Base-by-base conservation (phyloP, 2,329 filamentous ascomycete genomes). In the Aureobasidium sp. region DNA sequence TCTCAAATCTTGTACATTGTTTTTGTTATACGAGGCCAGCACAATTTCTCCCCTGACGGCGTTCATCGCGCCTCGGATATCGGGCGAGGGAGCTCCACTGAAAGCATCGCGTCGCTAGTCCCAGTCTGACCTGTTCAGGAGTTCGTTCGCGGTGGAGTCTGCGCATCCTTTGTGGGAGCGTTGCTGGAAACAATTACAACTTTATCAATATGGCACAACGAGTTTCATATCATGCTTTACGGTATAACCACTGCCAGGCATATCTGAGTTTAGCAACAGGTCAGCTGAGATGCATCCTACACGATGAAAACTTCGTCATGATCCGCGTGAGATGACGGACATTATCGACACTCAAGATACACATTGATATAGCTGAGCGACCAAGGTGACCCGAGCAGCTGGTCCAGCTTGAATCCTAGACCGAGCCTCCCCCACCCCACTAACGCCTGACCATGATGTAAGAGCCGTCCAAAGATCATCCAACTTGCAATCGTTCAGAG, bases 381-480 rank as follows among this genome's bases (percentile, higher is more conserved):
- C 51, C 39, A 57, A 57, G 53, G 27, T 36, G 53, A 34, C 39
- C 53, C 53, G 29, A 36, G 27, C 53, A 39, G 25, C 29, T 57
- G 53, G 53, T 57, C 22, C 49, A 52, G 49, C 14, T 52, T n/a
- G 5, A 22, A 48, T 48, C 45, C 47, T 51, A 20, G 12, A 31
- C 31, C 6, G 25, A 45, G 31, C 39, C 39, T 12, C 53, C 53
- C 52, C 51, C 51, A 42, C 51, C 20, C 15, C 8, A n/a, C 5
- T 17, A 55, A 57, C 39, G 27, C 41, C 39, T 45, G 20, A 36
- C 55, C 42, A 58, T 58, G 55, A 58, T 58, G 55, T 58, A 58
- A 58, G 37, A 52, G 34, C 34, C 14, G 34, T 52, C n/a, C 29
- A 27, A 29, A 47, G 39, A 39, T 48, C 29, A 27, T 20, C 42